phyloP scores from a whole-genome alignment of 2,329 filamentous ascomycete species.

The Aspergillus sp. region DNA sequence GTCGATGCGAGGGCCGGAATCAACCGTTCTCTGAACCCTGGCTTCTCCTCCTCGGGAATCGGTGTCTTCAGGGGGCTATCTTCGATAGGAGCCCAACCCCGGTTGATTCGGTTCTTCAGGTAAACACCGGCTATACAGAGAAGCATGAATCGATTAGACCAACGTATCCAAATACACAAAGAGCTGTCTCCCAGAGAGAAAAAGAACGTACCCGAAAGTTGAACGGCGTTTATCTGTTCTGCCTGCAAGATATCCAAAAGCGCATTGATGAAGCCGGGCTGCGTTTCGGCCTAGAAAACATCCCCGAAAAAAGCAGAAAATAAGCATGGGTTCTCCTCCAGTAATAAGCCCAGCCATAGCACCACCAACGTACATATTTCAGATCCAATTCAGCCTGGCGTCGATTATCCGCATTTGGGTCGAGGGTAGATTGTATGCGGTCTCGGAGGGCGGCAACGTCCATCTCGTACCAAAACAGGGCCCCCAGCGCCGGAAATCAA shows the following conservation, averaged over 20 bases:
- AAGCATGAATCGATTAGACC: constrained; percentile 7
- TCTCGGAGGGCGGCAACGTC: constrained; percentile 54
- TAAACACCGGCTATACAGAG: constrained; percentile 72
- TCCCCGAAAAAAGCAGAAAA: constrained; percentile 1
- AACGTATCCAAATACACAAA: neutral
- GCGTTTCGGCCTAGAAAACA: constrained; percentile 67
- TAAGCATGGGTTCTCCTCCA: constrained; percentile 5
- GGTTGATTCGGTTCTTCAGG: constrained; percentile 92
- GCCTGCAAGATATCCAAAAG: constrained; percentile 82
- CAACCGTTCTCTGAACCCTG: constrained; percentile 74
- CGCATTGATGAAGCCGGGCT: constrained; percentile 81
- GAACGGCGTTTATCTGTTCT: constrained; percentile 76
- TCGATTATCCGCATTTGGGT: constrained; percentile 53
- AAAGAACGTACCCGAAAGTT: constrained; percentile 68
- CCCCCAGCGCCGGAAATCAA: constrained; percentile 26
- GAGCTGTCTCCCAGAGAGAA: neutral
- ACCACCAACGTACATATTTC: constrained; percentile 48
- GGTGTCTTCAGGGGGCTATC: constrained; percentile 63
- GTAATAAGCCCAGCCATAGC: constrained; percentile 5
- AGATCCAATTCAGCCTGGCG: constrained; percentile 57
- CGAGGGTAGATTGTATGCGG: constrained; percentile 57
- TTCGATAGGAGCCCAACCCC: constrained; percentile 76
- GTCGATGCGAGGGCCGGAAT: constrained; percentile 81
- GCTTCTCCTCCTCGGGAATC: constrained; percentile 84
- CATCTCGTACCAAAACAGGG: constrained; percentile 40